These are phyloP conservation scores for Luffa acutangula DNA, from an alignment of 306 rosid genomes.

Conservation along the genomic window DNA sequence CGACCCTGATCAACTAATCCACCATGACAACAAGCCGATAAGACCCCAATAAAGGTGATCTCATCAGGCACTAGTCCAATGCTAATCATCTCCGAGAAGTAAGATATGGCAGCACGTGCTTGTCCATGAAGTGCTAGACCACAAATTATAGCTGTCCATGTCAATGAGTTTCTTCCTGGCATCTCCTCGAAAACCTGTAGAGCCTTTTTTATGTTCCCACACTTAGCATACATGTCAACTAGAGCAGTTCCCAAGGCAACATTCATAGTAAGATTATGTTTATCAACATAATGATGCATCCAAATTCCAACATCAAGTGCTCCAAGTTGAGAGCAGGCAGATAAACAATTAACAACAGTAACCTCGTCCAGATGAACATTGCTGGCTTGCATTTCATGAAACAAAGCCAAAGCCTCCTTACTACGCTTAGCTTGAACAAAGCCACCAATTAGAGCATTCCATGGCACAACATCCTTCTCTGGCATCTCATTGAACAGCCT, in stretches of 20 bases:
- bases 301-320: constrained; percentile 75
- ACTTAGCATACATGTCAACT: constrained; percentile 77
- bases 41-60: constrained; percentile 70
- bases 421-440: constrained; percentile 58
- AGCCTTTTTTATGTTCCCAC: constrained; percentile 66
- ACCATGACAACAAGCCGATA: constrained; percentile 83
- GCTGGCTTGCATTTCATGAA: constrained; percentile 70
- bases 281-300: constrained; percentile 62
- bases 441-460: constrained; percentile 83
- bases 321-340: constrained; percentile 82
- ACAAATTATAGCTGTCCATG: constrained; percentile 78
- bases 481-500: constrained; percentile 47
- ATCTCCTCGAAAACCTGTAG: constrained; percentile 52
- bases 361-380: constrained; percentile 52
- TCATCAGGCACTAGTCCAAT: constrained; percentile 62
- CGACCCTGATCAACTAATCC: constrained; percentile 76
- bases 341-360: constrained; percentile 52
- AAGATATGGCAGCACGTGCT: constrained; percentile 42
- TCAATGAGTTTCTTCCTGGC: constrained; percentile 58
- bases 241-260: constrained; percentile 74
- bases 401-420: constrained; percentile 64
- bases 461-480: constrained; percentile 56
- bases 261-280: constrained; percentile 26
- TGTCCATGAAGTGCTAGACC: constrained; percentile 70
- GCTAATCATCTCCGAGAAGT: constrained; percentile 53